Evolutionary conservation across 2,329 filamentous ascomycete genomes (phyloP), one percentile per base, ranked within the genome.

Genomic region (Colletotrichum sp.): DNA sequence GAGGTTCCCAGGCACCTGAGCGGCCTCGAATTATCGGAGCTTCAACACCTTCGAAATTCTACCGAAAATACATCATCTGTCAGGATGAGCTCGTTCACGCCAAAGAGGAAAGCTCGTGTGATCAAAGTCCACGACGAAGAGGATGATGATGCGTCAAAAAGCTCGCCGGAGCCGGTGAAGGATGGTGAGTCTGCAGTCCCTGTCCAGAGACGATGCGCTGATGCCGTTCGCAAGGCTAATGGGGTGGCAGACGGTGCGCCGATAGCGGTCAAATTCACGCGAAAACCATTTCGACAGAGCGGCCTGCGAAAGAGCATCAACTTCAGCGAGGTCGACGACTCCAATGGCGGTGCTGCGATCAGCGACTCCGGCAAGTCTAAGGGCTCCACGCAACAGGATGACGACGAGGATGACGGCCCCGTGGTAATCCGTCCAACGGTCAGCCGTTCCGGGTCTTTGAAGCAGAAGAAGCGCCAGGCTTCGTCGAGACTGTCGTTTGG

Each of bases 401-500:
- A 87, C 2, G 86, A 88, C 2, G 87, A 88, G 2, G 85, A 87
- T 10, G 85, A 86, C 10, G 86, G 86, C 1, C 87, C 90, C 0
- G 84, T 87, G 1, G 89, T 90, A 2, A 83, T 90, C 8, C 87
- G 89, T 1, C 90, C 91, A 1, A 82, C 83, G 0, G 76, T 89
- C 3, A 86, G 85, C 43, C 87, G 89, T 13, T 85, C 87, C 0
- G 85, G 85, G 15, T 90, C 90, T 1, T 79, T 85, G 9, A 91
- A 88, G 71, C 91, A 93, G 74, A 96, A 95, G 83, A 95, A 95
- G 81, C 93, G 94, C 6, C 92, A 87, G 3, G 83, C 86, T 5
- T 79, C 92, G 18, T 89, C 95, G 4, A 92, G 94, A 8, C 88
- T 98, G 26, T 98, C 95, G 0, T 98, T 98, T 82, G 95, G 93